Evolutionary conservation across 2,329 filamentous ascomycete genomes (phyloP), one percentile per base, ranked within the genome.

Genomic region (Exophiala oligosperma): DNA sequence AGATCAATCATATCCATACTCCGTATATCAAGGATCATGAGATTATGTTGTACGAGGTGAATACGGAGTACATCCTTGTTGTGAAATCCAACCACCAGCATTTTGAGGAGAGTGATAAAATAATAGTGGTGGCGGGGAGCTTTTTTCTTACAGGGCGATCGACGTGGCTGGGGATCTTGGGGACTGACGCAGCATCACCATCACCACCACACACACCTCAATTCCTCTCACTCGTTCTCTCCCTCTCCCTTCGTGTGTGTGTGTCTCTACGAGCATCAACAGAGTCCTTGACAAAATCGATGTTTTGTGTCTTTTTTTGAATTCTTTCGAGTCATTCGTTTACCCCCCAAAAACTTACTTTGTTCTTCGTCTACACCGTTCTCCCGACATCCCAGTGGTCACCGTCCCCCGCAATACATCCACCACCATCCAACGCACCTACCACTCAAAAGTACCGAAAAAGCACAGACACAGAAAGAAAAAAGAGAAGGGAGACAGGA

Each of bases 51-150:
- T 35, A 11, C 32, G 9, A 35, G 9, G 7, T 28, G 26, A 35
- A 9, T 35, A 9, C 32, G 32, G 32, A 11, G 17, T 17, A 17
- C 17, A 17, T 17, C 17, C 17, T 17, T 17, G 17, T 17, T 35
- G 32, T 35, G 32, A 35, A 54, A 49, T 52, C 57, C 57, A 60
- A 56, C 57, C 57, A 52, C 57, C 57, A 29, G 48, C 8, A 55
- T 59, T 59, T 41, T 24, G 46, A 1, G 26, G 37, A 35, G 14
- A 11, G 24, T 46, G 12, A n/a, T 46, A 46, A 46, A 35, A 35
- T 35, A 17, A 17, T 35, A 35, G 11, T 35, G 32, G 32, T 35
- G 32, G 32, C 9, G 32, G 32, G 7, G 4, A 9, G 32, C 17
- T 17, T 17, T 17, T 17, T 17, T 17, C 17, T 17, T 35, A 2